phyloP scores from a whole-genome alignment of 2,329 filamentous ascomycete species.

The Dothiorella sarmentorum region DNA sequence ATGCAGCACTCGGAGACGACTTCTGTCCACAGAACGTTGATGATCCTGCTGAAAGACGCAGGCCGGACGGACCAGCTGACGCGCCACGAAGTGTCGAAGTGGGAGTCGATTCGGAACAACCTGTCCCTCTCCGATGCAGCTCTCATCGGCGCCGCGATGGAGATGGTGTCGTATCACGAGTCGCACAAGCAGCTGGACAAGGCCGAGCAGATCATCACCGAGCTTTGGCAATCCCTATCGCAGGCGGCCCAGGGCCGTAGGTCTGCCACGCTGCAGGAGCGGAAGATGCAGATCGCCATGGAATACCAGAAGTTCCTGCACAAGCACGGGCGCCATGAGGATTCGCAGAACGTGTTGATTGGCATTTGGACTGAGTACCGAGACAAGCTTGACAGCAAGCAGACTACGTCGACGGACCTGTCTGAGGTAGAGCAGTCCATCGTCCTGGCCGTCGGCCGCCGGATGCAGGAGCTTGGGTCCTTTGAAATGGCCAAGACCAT shows the following conservation, averaged over 20 bases:
- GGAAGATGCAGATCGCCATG: neutral
- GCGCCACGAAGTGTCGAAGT: neutral
- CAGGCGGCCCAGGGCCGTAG: neutral
- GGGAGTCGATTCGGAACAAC: neutral
- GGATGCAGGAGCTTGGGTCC: neutral
- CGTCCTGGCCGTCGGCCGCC: conserved; percentile 27
- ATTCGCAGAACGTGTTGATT: neutral
- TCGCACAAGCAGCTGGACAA: conserved; percentile 23
- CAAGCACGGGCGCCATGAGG: neutral
- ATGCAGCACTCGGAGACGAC: conserved; percentile 25
- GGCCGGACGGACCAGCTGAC: neutral
- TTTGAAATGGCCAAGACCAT: neutral
- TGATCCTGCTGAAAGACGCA: neutral
- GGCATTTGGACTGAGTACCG: conserved; percentile 1
- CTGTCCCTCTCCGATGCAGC: neutral
- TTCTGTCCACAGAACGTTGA: conserved; percentile 22
- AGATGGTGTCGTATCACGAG: conserved; percentile 20
- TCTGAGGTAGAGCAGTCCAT: neutral
- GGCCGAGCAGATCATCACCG: conserved; percentile 25
- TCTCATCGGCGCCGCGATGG: neutral
- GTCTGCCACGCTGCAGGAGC: neutral
- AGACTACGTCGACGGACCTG: neutral
- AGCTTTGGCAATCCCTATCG: neutral
- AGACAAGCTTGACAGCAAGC: neutral
- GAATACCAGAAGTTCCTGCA: neutral